Evolutionary conservation across 495 filamentous ascomycete species (phyloP), one percentile per base, ranked within the genome.

Genomic region (Penicillium angulare): DNA sequence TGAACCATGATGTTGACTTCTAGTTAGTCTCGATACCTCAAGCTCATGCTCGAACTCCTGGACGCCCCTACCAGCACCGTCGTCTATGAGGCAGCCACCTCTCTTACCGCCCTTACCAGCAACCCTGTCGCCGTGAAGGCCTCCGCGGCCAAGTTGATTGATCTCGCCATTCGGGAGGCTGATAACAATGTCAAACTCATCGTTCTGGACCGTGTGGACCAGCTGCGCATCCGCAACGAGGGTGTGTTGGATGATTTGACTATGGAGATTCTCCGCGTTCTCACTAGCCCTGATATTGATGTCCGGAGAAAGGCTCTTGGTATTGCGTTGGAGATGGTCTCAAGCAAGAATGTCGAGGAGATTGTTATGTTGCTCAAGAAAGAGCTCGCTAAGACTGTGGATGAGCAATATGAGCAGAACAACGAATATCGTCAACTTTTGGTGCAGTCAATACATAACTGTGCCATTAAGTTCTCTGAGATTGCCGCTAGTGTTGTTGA

Each of bases 131-230:
- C 92, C 32, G 92, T 99, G 38, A 99, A 97, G 69, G 95, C 95
- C 33, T 92, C 95, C 13, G 95, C 95, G 3, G 79, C 80, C 41
- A 99, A 99, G 65, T 92, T 97, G 67, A 95, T 96, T 48, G 95
- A 99, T 65, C 83, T 99, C 1, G 87, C 86, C 55, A 97, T 98
- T 62, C 92, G 92, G 70, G 93, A 97, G 69, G 87, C 93, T 3
- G 93, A 98, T 64, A 98, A 98, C 76, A 98, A 98, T 62, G 95
- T 98, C 49, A 98, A 97, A 73, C 85, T 97, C 23, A 97, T 98
- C 59, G 95, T 97, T 16, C 77, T 98, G 34, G 95, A 97, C 56
- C 89, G 91, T 32, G 92, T 99, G 23, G 88, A 97, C 61, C 87
- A 95, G 56, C 75, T 99, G 44, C 81, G 95, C 53, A 83, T 88